Percentiles rank a stretch among this genome's conserved stretches.
Evolutionary conservation across 805 yeast species (phyloP).

Genomic region (Barnettozyma sp.): DNA sequence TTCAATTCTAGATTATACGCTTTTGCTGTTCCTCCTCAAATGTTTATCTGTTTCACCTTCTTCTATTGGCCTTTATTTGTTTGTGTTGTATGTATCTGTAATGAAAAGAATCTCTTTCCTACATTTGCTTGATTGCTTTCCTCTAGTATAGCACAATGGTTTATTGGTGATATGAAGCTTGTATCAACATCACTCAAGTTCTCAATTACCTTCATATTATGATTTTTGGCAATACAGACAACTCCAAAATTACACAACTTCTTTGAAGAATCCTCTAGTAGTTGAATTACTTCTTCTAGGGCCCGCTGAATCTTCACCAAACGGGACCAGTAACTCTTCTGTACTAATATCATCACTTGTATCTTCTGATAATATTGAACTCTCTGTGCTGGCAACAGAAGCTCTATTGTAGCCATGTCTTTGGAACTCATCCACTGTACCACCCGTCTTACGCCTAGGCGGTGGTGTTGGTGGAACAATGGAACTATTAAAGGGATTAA

Average conservation of each 20-base stretch:
- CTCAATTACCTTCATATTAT: too few relatives aligned
- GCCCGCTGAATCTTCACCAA: slow-evolving; percentile 5
- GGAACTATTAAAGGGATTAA: slow-evolving; percentile 19
- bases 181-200: too few relatives aligned
- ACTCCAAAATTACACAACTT: slow-evolving; percentile 16
- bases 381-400: slow-evolving; percentile 18
- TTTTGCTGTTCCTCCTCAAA: too few relatives aligned
- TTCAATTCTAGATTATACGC: too few relatives aligned
- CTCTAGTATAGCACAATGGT: too few relatives aligned
- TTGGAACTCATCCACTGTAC: slow-evolving; percentile 10
- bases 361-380: slow-evolving; percentile 23
- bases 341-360: slow-evolving; percentile 18
- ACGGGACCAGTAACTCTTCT: slow-evolving; percentile 20
- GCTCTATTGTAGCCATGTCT: slow-evolving; percentile 20
- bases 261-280: slow-evolving; percentile 21
- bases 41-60: too few relatives aligned
- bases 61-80: too few relatives aligned
- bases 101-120: too few relatives aligned
- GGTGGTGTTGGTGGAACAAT: slow-evolving; percentile 22
- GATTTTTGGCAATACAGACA: too few relatives aligned
- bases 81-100: too few relatives aligned
- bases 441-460: slow-evolving; percentile 14
- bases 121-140: too few relatives aligned
- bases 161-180: too few relatives aligned
- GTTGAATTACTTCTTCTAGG: slow-evolving; percentile 3